phyloP scores from a whole-genome alignment of 164 flowering plant species.

The Sextonia rubra region DNA sequence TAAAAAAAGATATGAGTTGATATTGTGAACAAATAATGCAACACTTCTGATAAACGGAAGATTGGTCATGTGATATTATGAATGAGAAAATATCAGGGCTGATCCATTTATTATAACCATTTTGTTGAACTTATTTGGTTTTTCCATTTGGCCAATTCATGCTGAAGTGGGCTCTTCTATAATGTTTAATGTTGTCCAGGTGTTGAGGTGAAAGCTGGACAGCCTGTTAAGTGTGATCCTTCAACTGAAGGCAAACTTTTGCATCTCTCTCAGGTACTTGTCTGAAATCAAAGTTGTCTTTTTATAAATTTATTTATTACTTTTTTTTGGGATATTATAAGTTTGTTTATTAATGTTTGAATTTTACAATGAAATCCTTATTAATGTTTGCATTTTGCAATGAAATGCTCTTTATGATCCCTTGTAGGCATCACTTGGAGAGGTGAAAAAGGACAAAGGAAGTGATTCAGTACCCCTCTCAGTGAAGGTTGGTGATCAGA shows the following conservation, averaged over 20 bases:
- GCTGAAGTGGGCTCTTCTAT: neutral
- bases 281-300: neutral
- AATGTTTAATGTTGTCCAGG: conserved; percentile 27
- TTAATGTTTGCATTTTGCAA: neutral
- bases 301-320: conserved; percentile 32
- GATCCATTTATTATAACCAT: too few species aligned
- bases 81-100: too few species aligned
- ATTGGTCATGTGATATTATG: too few species aligned
- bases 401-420: neutral
- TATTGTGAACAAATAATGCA: too few species aligned
- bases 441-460: conserved; percentile 42
- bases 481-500: conserved; percentile 44
- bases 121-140: too few species aligned
- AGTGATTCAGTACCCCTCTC: conserved; percentile 33
- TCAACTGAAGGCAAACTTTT: conserved; percentile 19
- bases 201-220: conserved; percentile 66
- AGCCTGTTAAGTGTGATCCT: conserved; percentile 33
- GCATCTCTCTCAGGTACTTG: conserved; percentile 58
- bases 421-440: conserved; percentile 66
- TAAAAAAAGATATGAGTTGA: too few species aligned
- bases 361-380: neutral
- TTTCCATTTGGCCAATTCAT: too few species aligned
- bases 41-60: too few species aligned
- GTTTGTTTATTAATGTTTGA: neutral
- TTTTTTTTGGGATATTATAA: too few species aligned